Evolutionary conservation across 2,329 filamentous ascomycete genomes (phyloP).

Genomic region (Monosporascus cannonballus): DNA sequence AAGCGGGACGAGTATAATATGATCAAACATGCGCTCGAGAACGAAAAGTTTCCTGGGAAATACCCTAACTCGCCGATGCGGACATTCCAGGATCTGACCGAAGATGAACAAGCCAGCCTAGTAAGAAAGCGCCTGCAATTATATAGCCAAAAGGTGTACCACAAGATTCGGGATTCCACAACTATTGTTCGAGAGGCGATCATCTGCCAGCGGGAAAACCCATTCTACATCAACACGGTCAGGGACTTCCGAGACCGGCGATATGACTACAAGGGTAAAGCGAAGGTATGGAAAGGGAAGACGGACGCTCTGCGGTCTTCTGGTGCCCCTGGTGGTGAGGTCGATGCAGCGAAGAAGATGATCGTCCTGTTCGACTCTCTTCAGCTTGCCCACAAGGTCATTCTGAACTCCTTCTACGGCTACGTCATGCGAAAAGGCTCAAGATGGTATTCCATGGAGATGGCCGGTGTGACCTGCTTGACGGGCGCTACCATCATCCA

Average conservation of each 20-base stretch:
- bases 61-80: slow-evolving; percentile 62
- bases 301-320: slow-evolving; percentile 78
- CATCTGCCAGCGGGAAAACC: slow-evolving; percentile 96
- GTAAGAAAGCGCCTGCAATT: slow-evolving; percentile 83
- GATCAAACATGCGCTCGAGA: slow-evolving; percentile 87
- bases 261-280: slow-evolving; percentile 97
- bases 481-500: slow-evolving; percentile 97
- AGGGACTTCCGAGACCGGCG: slow-evolving; percentile 92
- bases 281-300: slow-evolving; percentile 98
- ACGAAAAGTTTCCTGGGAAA: slow-evolving; percentile 84
- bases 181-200: slow-evolving; percentile 93
- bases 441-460: slow-evolving; percentile 98
- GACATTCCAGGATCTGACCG: slow-evolving; percentile 72
- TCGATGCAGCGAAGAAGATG: slow-evolving; percentile 98
- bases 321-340: slow-evolving; percentile 67
- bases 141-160: slow-evolving; percentile 98
- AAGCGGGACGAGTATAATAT: slow-evolving; percentile 99
- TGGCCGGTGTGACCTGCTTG: slow-evolving; percentile 96
- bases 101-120: slow-evolving; percentile 75
- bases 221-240: slow-evolving; percentile 96
- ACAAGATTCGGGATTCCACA: slow-evolving; percentile 94
- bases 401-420: slow-evolving; percentile 97
- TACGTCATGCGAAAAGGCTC: slow-evolving; percentile 99
- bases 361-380: slow-evolving; percentile 92
- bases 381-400: slow-evolving; percentile 96